phyloP scores from a whole-genome alignment of 306 rosid genomes.

The Carpinus viminea region DNA sequence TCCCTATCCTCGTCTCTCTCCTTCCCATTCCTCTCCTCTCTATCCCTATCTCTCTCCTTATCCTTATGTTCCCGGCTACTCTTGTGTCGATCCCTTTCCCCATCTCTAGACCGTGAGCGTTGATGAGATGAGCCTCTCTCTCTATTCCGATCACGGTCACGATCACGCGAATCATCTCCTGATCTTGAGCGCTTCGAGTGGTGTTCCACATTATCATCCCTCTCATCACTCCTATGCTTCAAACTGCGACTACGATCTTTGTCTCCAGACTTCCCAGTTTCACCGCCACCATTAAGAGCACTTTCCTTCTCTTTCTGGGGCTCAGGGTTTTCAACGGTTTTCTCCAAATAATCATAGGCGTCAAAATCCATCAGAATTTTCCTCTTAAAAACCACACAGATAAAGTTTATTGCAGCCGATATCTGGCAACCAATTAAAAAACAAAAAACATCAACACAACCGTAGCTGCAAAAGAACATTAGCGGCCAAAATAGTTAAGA shows the following conservation, averaged over 20 bases:
- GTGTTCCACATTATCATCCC: conserved; percentile 42
- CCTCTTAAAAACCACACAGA: conserved; percentile 10
- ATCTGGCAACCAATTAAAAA: conserved; percentile 32
- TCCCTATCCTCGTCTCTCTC: conserved; percentile 41
- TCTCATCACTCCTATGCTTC: conserved; percentile 54
- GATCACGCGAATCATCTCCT: conserved; percentile 57
- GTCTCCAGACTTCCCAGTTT: conserved; percentile 46
- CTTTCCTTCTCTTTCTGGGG: conserved; percentile 39
- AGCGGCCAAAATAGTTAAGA: background rate
- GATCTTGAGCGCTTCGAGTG: conserved; percentile 54
- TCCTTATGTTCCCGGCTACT: conserved; percentile 51
- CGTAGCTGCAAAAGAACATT: background rate
- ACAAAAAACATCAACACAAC: background rate
- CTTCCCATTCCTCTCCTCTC: conserved; percentile 30
- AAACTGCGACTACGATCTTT: conserved; percentile 57
- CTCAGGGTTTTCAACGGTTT: conserved; percentile 73
- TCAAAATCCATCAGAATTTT: conserved; percentile 70
- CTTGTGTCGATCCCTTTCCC: conserved; percentile 53
- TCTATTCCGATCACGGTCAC: conserved; percentile 41
- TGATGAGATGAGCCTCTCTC: conserved; percentile 55
- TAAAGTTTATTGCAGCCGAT: conserved; percentile 10
- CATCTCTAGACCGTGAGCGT: conserved; percentile 58
- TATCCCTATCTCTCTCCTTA: conserved; percentile 49
- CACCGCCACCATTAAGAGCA: conserved; percentile 47
- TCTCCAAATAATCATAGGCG: conserved; percentile 90